These are phyloP conservation scores for Rhodamnia rubescens DNA, from an alignment of 345 rosid species.

Conservation along the genomic window DNA sequence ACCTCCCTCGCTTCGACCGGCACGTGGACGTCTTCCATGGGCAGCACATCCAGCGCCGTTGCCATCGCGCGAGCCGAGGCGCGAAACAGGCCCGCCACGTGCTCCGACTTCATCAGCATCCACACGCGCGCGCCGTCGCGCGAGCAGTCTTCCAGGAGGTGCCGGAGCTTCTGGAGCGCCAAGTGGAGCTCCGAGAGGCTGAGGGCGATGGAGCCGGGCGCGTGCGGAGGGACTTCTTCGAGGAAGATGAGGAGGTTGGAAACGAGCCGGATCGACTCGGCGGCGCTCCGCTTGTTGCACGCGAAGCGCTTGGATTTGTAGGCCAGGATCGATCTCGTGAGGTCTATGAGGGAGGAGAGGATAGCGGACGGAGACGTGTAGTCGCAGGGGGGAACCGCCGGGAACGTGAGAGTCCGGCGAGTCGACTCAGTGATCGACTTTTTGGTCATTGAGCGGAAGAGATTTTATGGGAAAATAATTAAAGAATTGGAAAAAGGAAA, in stretches of 20 bases:
- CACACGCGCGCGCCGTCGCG: constrained; percentile 47
- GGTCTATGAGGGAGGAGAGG: constrained; percentile 35
- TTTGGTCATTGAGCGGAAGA: neutral
- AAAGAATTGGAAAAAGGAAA: neutral
- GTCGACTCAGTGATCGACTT: constrained; percentile 1
- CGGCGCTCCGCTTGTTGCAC: constrained; percentile 34
- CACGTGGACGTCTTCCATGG: constrained; percentile 21
- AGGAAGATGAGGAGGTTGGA: constrained; percentile 31
- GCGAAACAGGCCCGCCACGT: constrained; percentile 41
- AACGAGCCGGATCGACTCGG: constrained; percentile 37
- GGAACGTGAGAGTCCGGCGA: constrained; percentile 60
- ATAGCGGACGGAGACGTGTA: constrained; percentile 31
- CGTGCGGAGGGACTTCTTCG: constrained; percentile 28
- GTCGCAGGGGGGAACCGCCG: constrained; percentile 54
- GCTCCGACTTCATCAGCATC: constrained; percentile 48
- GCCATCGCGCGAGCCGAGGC: constrained; percentile 34
- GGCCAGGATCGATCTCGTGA: constrained; percentile 25
- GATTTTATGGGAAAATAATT: neutral
- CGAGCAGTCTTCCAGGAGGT: constrained; percentile 50
- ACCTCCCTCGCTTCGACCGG: constrained; percentile 45
- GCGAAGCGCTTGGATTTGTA: constrained; percentile 30
- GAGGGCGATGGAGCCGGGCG: constrained; percentile 19
- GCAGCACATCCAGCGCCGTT: constrained; percentile 51
- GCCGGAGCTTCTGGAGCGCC: constrained; percentile 46
- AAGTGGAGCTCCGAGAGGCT: constrained; percentile 66